Percentiles rank a stretch among this genome's conserved stretches.
These are phyloP conservation scores for Hypomontagnella monticulosa DNA, from an alignment of 495 filamentous ascomycete genomes.

Conservation along the genomic window DNA sequence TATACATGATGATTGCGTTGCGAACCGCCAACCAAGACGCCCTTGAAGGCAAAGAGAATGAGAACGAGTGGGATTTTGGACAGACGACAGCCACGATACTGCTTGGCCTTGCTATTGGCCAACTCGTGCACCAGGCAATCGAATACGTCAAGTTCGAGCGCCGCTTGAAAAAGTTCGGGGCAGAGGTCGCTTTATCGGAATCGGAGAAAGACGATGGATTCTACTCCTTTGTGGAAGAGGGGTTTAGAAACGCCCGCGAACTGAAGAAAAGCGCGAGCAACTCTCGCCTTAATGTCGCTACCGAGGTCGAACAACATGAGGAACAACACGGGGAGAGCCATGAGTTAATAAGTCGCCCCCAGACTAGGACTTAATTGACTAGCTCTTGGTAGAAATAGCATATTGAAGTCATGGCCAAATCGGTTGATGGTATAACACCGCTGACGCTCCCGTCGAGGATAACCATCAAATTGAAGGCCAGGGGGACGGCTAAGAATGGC, in stretches of 20 bases:
- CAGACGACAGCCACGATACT: constrained; percentile 51
- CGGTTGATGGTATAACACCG: neutral
- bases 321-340: constrained; percentile 27
- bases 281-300: constrained; percentile 6
- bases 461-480: too few species aligned
- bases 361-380: neutral
- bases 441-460: too few species aligned
- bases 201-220: neutral
- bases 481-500: too few species aligned
- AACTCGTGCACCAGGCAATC: constrained; percentile 42
- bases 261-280: constrained; percentile 1
- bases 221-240: constrained; percentile 15
- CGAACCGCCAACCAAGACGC: constrained; percentile 46
- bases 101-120: constrained; percentile 42
- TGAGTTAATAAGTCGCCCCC: constrained; percentile 20
- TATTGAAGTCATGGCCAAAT: neutral
- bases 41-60: constrained; percentile 45
- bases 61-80: constrained; percentile 53
- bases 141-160: constrained; percentile 46
- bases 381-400: neutral
- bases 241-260: constrained; percentile 1
- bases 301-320: constrained; percentile 5
- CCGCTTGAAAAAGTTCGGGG: constrained; percentile 21
- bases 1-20: constrained; percentile 51
- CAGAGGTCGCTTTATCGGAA: constrained; percentile 13